phyloP scores from a whole-genome alignment of 2,329 filamentous ascomycete species.

The Pleurostoma richardsiae region DNA sequence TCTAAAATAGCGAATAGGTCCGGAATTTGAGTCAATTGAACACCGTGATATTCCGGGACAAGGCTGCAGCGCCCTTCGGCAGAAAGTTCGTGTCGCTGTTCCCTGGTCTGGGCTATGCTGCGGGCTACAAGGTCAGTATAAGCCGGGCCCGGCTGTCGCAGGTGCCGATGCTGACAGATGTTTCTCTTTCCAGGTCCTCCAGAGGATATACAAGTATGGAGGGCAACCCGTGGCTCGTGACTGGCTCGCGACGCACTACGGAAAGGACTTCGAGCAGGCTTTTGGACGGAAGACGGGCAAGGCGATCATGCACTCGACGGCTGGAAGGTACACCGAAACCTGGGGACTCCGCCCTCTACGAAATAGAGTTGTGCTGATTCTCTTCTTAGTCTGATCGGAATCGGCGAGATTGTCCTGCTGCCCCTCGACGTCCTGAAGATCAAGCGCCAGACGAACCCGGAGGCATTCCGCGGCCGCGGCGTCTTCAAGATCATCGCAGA shows the following conservation, averaged over 20 bases:
- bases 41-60: constrained; percentile 89
- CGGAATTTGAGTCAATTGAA: constrained; percentile 64
- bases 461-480: constrained; percentile 92
- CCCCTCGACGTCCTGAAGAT: constrained; percentile 98
- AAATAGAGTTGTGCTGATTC: neutral
- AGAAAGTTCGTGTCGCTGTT: constrained; percentile 93
- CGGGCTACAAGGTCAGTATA: constrained; percentile 80
- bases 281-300: constrained; percentile 98
- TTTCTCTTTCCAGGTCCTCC: constrained; percentile 57
- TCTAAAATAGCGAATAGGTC: constrained; percentile 36
- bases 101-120: constrained; percentile 93
- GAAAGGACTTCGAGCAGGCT: constrained; percentile 74
- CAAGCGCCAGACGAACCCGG: constrained; percentile 98
- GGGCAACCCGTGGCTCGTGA: constrained; percentile 94
- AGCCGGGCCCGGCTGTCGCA: neutral
- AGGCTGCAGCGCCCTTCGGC: constrained; percentile 63
- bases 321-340: constrained; percentile 63
- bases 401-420: constrained; percentile 92
- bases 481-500: constrained; percentile 85
- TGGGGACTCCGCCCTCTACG: neutral
- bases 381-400: constrained; percentile 72
- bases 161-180: neutral
- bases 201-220: constrained; percentile 98
- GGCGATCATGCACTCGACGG: constrained; percentile 95
- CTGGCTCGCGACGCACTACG: constrained; percentile 76